Base-by-base conservation (phyloP, 2,329 filamentous ascomycete genomes). In the Emericellopsis atlantica region DNA sequence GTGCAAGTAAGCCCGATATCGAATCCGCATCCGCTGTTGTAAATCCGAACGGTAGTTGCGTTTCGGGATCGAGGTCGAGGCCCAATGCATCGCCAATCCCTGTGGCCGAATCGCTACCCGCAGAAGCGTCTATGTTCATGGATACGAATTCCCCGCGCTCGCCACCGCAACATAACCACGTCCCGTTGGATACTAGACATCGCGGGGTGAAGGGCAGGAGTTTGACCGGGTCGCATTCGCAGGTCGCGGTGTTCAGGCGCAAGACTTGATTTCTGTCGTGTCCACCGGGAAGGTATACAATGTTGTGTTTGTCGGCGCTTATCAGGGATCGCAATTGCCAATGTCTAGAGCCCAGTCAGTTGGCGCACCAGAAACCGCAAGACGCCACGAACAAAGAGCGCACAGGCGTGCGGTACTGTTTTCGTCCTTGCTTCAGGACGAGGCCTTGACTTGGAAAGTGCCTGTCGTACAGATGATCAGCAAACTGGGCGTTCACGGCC, bases 291-390 rank as follows among this genome's bases (percentile, higher is more conserved):
- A 93, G 94, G 67, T 93, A 95, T 48, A 96, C 72, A 50, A 81
- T 65, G 59, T 89, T 76, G 35, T 78, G 71, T 53, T 84, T 77
- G 49, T 86, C 80, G 22, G 81, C 82, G 58, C 85, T 90, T 56
- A 96, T 84, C 50, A 94, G 80, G 50, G 93, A 90, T 42, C 90
- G 85, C 36, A 98, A 71, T 64, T 92, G 85, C 79, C 83, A 89
- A 62, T 92, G 85, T 49, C 83, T 89, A 52, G 12, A 31, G 36
- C 11, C 15, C 3, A 6, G 24, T 32, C 22, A 32, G 35, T 21
- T 10, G n/a, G n/a, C 4, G 10, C 3, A 8, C 35, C 35, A 37
- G 21, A n/a, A 29, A 29, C 9, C 12, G 12, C 26, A 29, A 12
- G 32, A 35, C 32, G 22, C 6, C 21, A 37, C 35, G 35, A 22